Conservation (phyloP, 805 yeast genomes). For the Tetrapisispora arboricola region DNA sequence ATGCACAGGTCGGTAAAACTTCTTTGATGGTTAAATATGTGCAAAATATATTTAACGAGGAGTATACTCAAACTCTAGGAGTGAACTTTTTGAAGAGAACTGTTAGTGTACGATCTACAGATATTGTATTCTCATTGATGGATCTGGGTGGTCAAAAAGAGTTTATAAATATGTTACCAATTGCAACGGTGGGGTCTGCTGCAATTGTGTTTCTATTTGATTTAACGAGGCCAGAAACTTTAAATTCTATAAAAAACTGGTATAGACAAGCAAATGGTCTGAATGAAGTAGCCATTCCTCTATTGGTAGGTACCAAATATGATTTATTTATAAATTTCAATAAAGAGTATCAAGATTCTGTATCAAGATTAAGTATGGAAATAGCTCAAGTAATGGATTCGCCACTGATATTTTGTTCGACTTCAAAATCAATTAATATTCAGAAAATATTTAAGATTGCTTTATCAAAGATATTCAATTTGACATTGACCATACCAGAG, state of each 20-base stretch:
- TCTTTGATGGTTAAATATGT: conserved; percentile 94
- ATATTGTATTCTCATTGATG: conserved; percentile 86
- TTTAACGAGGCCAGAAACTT: conserved; percentile 72
- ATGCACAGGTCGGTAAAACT: conserved; percentile 93
- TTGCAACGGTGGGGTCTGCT: conserved; percentile 86
- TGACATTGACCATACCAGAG: conserved; percentile 75
- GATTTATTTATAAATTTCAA: conserved; percentile 76
- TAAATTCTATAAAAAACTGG: conserved; percentile 90
- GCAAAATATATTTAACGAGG: conserved; percentile 87
- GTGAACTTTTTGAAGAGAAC: conserved; percentile 91
- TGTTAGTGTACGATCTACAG: conserved; percentile 73
- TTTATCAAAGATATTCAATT: conserved; percentile 81
- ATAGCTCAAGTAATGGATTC: conserved; percentile 88
- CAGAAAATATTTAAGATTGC: conserved; percentile 90
- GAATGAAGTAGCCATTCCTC: conserved; percentile 83
- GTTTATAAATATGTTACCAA: conserved; percentile 88
- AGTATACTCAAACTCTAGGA: conserved; percentile 87
- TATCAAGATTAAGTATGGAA: conserved; percentile 71
- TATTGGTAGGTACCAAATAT: conserved; percentile 87
- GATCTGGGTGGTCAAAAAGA: conserved; percentile 95
- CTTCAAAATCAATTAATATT: conserved; percentile 83
- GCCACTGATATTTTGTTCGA: conserved; percentile 75
- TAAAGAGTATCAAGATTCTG: conserved; percentile 69
- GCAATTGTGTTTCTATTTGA: conserved; percentile 88
- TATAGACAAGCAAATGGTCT: conserved; percentile 83